A percentile compares a stretch with the other conserved stretches of the same genome.
These are phyloP conservation scores for Neonectria faginata DNA, from an alignment of 2,329 filamentous ascomycete genomes.

Conservation along the genomic window DNA sequence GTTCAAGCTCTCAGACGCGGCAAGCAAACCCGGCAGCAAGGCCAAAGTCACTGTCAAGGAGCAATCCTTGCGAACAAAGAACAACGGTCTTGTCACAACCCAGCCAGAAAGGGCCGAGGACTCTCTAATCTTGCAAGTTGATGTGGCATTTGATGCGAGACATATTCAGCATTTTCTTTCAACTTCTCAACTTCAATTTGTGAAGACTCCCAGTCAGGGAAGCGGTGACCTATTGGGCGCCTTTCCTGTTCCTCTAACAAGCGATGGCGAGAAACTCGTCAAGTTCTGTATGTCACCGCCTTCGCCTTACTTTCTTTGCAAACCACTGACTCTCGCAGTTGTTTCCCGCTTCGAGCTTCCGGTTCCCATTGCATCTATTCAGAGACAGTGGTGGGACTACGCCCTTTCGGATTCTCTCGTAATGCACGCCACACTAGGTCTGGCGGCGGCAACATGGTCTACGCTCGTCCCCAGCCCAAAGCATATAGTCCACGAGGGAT, in stretches of 20 bases:
- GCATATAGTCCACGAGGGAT: constrained; percentile 20
- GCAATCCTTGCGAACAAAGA: background rate
- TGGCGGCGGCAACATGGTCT: constrained; percentile 28
- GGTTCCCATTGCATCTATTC: constrained; percentile 26
- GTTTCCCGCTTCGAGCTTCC: constrained; percentile 32
- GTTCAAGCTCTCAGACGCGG: constrained; percentile 17
- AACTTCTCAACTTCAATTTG: background rate
- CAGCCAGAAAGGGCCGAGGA: background rate
- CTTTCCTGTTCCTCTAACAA: constrained; percentile 27
- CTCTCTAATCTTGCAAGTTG: background rate
- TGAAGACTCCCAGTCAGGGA: constrained; percentile 24
- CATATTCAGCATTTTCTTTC: too few species aligned
- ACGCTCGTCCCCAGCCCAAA: constrained; percentile 17
- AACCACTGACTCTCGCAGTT: constrained; percentile 15
- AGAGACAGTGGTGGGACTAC: constrained; percentile 36
- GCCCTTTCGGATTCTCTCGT: constrained; percentile 30
- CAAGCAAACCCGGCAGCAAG: background rate
- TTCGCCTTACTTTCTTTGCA: background rate
- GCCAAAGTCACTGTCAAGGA: background rate
- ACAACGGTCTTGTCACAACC: background rate
- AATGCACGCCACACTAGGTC: constrained; percentile 33
- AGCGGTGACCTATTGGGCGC: constrained; percentile 28
- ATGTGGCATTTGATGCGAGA: background rate
- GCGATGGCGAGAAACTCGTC: constrained; percentile 26
- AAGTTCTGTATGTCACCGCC: constrained; percentile 30